These are phyloP conservation scores for Neurospora sp. DNA, from an alignment of 495 filamentous ascomycete genomes.

Conservation along the genomic window DNA sequence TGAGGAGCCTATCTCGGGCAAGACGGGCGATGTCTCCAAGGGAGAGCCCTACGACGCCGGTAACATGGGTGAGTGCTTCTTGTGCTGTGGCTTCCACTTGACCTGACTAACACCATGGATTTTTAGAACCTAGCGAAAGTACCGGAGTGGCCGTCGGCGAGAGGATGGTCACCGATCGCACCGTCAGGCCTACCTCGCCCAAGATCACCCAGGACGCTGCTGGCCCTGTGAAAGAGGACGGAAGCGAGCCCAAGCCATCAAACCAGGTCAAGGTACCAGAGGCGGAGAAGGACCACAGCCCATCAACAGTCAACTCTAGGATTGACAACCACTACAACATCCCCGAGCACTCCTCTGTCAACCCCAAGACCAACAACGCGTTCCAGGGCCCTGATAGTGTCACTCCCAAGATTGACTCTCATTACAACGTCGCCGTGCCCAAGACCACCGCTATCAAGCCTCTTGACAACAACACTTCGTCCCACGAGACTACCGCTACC, in stretches of 20 bases:
- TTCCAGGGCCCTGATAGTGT: not conserved
- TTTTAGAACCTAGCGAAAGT: not conserved
- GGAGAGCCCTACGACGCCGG: constrained; percentile 52
- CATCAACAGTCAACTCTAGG: not conserved
- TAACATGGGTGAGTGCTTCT: constrained; percentile 32
- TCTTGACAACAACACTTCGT: not conserved
- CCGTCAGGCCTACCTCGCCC: not conserved
- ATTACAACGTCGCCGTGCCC: not conserved
- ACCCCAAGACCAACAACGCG: not conserved
- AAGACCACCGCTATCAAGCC: not conserved
- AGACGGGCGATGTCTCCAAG: constrained; percentile 39
- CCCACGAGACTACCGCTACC: not conserved
- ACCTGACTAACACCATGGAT: not conserved
- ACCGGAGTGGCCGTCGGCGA: not conserved
- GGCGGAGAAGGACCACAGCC: not conserved
- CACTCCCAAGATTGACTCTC: not conserved
- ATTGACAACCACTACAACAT: not conserved
- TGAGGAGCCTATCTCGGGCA: constrained; percentile 45
- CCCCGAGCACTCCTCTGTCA: not conserved
- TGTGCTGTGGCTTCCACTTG: not conserved
- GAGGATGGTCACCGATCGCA: not conserved
- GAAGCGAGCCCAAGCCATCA: not conserved
- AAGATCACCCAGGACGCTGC: not conserved
- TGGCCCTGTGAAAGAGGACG: not conserved
- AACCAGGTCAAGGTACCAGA: not conserved